Base-by-base conservation (phyloP, 2,329 filamentous ascomycete genomes). In the Biscogniauxia sp. region DNA sequence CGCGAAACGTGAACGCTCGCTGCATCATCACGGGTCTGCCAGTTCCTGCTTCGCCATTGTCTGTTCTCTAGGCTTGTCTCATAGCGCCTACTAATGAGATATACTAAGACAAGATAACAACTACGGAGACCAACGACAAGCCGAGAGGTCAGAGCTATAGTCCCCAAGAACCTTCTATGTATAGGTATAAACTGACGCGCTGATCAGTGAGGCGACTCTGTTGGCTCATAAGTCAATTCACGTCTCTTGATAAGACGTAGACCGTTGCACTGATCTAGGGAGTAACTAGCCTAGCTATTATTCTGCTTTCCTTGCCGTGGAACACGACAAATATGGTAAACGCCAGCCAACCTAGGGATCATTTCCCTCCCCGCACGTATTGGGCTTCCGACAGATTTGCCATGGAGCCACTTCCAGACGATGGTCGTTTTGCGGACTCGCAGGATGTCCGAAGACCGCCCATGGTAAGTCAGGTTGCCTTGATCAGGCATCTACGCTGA, bases 381-480 rank as follows among this genome's bases (percentile, higher is more conserved):
- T 70, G 76, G 77, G 57, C 65, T 32, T 63, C 66, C 53, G 69
- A 69, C 15, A 67, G 71, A 45, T 65, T 68, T 57, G 61, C 64
- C 20, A 59, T 62, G 37, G 69, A 72, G 9, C 55, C 62, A 28
- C 55, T 62, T 20, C 51, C 62, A 11, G 74, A 77, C n/a, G 73
- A 75, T 50, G 64, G 65, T 52, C 76, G 77, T 19, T 75, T 75
- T 50, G 56, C 70, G 19, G 76, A 78, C 23, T 62, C 70, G 1
- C 71, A 73, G 61, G 76, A 75, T 55, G 63, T 73, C 55, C 75
- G 76, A 17, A 72, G 75, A 49, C 75, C 75, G 19, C 76, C 76
- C 15, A 75, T 77, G 74, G 78, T 79, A 70, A 67, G 68, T 67
- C 20, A 45, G 5, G 20, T 51, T 56, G 17, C 51, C 37, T 51